Base-by-base conservation (phyloP, 2,329 filamentous ascomycete species). In the Talaromyces sp. region DNA sequence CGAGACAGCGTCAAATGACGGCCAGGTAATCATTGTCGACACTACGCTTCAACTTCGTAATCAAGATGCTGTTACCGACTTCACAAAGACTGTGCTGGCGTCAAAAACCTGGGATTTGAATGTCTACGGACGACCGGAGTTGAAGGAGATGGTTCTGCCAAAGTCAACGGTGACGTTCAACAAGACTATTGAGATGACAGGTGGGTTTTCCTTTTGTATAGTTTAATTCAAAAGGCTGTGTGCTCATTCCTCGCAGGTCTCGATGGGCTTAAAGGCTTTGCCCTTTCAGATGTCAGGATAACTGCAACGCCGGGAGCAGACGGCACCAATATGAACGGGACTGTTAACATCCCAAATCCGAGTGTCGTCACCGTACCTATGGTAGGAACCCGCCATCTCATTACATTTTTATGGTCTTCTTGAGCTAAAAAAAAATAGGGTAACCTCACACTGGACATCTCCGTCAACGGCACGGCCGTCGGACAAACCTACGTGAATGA, bases 341-440 rank as follows among this genome's bases (percentile, higher is more conserved):
- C 74, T 13, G 81, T 84, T 54, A 76, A 71, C 63, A 84, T 88
- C 56, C 84, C 84, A 62, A 88, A 88, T 69, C 84, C 85, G 0
- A 84, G 83, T 2, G 77, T 84, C 59, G 75, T 86, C 73, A 84
- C 80, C 4, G 73, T 87, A 60, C 72, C 76, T 51, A 77, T 88
- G 77, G 77, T 78, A 72, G 54, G 64, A 28, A 19, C 25, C n/a
- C 33, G 53, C 44, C 42, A 36, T 19, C 17, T 6, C 47, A 8
- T 36, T 32, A 17, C 5, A n/a, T 25, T 5, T 22, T 25, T 9
- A 17, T 53, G 27, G 60, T 6, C 42, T 13, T 27, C n/a, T 30
- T 8, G 27, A 33, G 49, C 49, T 60, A 44, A 55, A 9, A 32
- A 44, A 3, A 6, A 22, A 47, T 58, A 61, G 68, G 85, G 85